Percentiles rank a stretch among this genome's conserved stretches.
Evolutionary conservation across 352 stramenopile genomes (phyloP).

Genomic region (Thalassiosira mediterranea): DNA sequence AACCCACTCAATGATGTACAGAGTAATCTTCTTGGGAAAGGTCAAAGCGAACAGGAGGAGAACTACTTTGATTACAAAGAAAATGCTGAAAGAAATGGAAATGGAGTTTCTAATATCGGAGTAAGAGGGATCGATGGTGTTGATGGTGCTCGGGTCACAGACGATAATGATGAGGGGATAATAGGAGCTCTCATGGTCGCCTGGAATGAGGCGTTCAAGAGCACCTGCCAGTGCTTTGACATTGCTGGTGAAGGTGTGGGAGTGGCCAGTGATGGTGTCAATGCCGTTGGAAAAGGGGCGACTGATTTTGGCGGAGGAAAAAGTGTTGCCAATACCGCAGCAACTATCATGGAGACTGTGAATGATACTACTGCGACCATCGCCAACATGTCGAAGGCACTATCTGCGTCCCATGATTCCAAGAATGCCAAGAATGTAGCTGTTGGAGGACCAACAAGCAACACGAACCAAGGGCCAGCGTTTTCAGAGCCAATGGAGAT

Average conservation of each 20-base stretch:
- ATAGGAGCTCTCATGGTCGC: background rate
- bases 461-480: background rate
- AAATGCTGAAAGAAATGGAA: background rate
- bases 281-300: background rate
- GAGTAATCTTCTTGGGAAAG: too few relatives aligned
- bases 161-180: background rate
- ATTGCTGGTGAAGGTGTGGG: background rate
- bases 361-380: background rate
- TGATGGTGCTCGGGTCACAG: too few relatives aligned
- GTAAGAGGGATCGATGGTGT: too few relatives aligned
- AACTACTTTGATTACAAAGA: constrained; percentile 2
- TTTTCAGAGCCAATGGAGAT: background rate
- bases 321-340: too few relatives aligned
- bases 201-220: background rate
- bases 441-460: too few relatives aligned
- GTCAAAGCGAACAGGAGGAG: too few relatives aligned
- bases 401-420: background rate
- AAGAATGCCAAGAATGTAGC: background rate
- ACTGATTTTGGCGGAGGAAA: background rate
- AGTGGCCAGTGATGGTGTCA: background rate
- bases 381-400: background rate
- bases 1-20: too few relatives aligned
- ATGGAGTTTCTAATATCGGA: too few relatives aligned
- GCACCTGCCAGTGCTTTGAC: background rate
- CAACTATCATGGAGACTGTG: background rate